Evolutionary conservation across 2,329 filamentous ascomycete species (phyloP).

Genomic region (Xylariaceae sp.): DNA sequence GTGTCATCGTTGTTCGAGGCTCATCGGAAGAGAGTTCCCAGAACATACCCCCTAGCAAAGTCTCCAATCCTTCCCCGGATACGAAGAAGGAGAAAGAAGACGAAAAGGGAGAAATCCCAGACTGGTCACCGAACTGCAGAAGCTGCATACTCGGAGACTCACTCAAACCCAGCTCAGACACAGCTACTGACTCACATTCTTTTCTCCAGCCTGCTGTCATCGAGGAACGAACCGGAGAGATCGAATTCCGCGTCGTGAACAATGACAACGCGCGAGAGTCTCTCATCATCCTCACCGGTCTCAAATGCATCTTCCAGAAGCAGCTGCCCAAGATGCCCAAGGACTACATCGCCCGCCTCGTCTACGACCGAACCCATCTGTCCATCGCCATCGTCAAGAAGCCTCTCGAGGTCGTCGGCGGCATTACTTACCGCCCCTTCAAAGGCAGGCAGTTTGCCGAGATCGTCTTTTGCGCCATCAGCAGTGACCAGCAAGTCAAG

Average conservation of each 20-base stretch:
- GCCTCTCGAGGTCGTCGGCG: slow-evolving; percentile 89
- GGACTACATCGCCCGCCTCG: slow-evolving; percentile 94
- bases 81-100: not conserved
- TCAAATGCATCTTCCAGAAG: slow-evolving; percentile 98
- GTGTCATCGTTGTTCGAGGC: no score
- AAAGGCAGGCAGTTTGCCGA: slow-evolving; percentile 90
- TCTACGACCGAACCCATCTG: slow-evolving; percentile 94
- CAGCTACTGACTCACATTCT: slow-evolving; percentile 22
- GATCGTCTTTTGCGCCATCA: slow-evolving; percentile 98
- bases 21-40: no score
- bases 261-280: slow-evolving; percentile 87
- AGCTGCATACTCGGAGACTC: not conserved
- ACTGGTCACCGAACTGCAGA: not conserved
- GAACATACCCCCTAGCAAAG: no score
- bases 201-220: slow-evolving; percentile 69
- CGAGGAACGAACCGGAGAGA: slow-evolving; percentile 90
- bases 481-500: slow-evolving; percentile 96
- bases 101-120: not conserved
- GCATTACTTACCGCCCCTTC: slow-evolving; percentile 95
- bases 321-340: slow-evolving; percentile 99
- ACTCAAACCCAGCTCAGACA: not conserved
- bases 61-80: not conserved
- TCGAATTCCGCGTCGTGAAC: slow-evolving; percentile 96
- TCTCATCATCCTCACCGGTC: slow-evolving; percentile 87
- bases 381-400: slow-evolving; percentile 98